Conservation (phyloP, 2,329 filamentous ascomycete genomes). For the Colletotrichum acutatum region DNA sequence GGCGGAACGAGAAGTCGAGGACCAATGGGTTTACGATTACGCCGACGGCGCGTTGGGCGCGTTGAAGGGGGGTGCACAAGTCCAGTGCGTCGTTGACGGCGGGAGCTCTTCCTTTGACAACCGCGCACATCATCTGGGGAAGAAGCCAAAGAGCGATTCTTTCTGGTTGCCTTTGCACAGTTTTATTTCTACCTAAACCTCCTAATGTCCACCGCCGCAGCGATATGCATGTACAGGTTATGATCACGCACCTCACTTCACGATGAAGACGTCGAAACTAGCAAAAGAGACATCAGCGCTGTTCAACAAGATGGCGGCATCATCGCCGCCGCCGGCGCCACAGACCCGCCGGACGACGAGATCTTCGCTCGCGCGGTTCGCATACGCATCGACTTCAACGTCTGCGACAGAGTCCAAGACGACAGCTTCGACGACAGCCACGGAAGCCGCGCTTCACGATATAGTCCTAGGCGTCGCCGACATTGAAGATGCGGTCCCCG, state of each 20-base stretch:
- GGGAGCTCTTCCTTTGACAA: background rate
- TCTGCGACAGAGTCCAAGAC: conserved; percentile 38
- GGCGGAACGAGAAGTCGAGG: too few relatives aligned
- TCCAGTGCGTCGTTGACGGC: conserved; percentile 1
- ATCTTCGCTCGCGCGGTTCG: conserved; percentile 60
- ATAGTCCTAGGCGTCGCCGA: conserved; percentile 48
- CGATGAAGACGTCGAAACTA: conserved; percentile 69
- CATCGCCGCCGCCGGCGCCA: conserved; percentile 37
- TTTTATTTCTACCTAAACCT: too few relatives aligned
- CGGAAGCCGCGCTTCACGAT: background rate
- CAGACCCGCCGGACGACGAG: conserved; percentile 60
- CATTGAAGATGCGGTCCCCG: conserved; percentile 66
- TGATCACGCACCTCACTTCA: background rate
- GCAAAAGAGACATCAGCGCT: conserved; percentile 69
- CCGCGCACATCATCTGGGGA: background rate
- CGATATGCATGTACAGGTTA: too few relatives aligned
- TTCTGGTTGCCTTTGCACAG: too few relatives aligned
- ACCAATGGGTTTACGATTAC: conserved; percentile 15
- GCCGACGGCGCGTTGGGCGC: background rate
- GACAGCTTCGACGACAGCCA: background rate
- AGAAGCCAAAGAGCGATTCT: too few relatives aligned
- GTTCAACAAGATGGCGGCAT: conserved; percentile 49
- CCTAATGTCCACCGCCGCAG: too few relatives aligned
- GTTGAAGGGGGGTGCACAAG: background rate
- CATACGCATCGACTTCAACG: conserved; percentile 44